Evolutionary conservation across 2,329 filamentous ascomycete species (phyloP), one percentile per base, ranked within the genome.

Genomic region (Ceratocystis eucalypticola): DNA sequence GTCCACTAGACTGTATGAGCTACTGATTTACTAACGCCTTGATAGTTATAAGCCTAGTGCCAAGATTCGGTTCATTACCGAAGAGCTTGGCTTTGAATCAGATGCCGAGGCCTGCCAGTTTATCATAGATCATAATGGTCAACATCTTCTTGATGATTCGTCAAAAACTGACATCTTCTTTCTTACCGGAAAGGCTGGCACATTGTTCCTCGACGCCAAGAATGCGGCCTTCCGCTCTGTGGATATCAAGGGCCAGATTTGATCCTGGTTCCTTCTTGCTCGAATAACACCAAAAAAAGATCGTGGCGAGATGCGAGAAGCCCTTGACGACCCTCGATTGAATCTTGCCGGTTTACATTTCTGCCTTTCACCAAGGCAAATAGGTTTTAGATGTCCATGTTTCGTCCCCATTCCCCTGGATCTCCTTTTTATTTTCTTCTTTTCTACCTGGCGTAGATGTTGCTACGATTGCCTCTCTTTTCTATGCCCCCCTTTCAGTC

Each of bases 211-310:
- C 74, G 75, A 78, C 65, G 84, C 89, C 68, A 88, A 87, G 74
- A 76, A 80, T 48, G 80, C 82, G 69, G 93, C 93, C 62, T 95
- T 96, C 77, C 83, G 85, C 73, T 87, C 86, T 74, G 88, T 97
- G 80, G 92, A 97, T 78, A 95, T 97, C 80, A 96, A 97, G 79
- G 92, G 93, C 73, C 93, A 97, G 78, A 96, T 96, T 74, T 94
- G 30, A 67, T 20, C 22, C 12, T 41, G 10, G 6, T 65, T 28
- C 12, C 5, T 57, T 6, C 5, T 57, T 6, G 46, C 22, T 53
- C 30, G 37, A 20, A 41, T 15, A n/a, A 25, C n/a, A 45, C 44
- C 37, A 41, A 45, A 61, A 20, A 48, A 5, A n/a, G 37, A 46
- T 65, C 22, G 46, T 53, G 53, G 62, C 37, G 55, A 59, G 55